Conservation (phyloP, 2,329 filamentous ascomycete species). For the Phyllosticta paracitricarpa region DNA sequence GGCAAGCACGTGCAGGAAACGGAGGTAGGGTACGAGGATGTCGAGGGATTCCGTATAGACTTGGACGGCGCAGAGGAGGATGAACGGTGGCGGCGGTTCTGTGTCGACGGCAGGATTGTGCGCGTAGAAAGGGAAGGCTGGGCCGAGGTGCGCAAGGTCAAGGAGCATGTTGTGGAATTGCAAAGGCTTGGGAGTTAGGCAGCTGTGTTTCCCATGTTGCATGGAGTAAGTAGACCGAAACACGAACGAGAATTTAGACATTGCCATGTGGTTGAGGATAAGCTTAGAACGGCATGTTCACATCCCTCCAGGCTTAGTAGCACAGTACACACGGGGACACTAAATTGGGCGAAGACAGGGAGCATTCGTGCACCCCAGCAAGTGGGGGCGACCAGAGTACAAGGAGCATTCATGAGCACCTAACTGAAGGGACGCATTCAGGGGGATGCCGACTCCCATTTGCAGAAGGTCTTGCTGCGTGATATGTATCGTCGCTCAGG, state of each 20-base stretch:
- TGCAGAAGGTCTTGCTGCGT: too few species aligned
- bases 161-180: conserved; percentile 28
- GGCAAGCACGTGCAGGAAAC: conserved; percentile 46
- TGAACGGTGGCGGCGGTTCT: conserved; percentile 72
- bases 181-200: not conserved
- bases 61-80: conserved; percentile 51
- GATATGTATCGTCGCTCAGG: too few species aligned
- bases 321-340: too few species aligned
- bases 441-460: too few species aligned
- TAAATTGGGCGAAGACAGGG: too few species aligned
- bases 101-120: conserved; percentile 86
- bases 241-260: not conserved
- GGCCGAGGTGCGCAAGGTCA: conserved; percentile 53
- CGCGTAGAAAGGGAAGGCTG: conserved; percentile 59
- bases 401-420: too few species aligned
- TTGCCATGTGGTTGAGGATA: too few species aligned
- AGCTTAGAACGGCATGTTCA: too few species aligned
- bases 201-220: not conserved
- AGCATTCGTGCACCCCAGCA: too few species aligned
- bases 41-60: conserved; percentile 57
- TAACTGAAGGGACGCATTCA: too few species aligned
- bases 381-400: too few species aligned
- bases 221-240: not conserved
- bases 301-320: too few species aligned
- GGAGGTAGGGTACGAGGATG: conserved; percentile 58